Base-by-base conservation (phyloP, 2,329 filamentous ascomycete genomes). In the Mariannaea sp. region DNA sequence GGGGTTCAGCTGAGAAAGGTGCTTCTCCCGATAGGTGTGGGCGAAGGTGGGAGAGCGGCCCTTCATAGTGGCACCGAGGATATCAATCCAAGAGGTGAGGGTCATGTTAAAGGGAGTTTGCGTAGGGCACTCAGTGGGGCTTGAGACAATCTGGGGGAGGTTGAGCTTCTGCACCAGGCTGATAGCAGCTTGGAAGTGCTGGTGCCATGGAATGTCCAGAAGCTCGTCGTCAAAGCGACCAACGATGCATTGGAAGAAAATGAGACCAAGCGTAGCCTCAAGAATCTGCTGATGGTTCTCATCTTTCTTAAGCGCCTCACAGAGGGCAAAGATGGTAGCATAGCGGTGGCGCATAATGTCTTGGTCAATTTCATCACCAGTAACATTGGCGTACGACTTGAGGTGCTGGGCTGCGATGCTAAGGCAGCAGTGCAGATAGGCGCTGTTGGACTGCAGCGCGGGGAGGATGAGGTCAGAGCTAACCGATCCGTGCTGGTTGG, bases 41-140 rank as follows among this genome's bases (percentile, higher is more conserved):
- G 94, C 92, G 68, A 97, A 97, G 7, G 84, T 83, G 7, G 94
- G 94, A 8, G 91, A 88, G 51, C 85, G 84, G 27, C 92, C 92
- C 58, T 89, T 83, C 86, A 99, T 96, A 8, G 92, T 96, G 2
- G 92, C 87, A 58, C 94, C 94, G 27, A 97, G 84, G 62, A 99
- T 97, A 73, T 99, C 94, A 67, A 97, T 96, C 94, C 94, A 97
- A 8, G 92, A 81, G 5, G 91, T 88, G 58, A 96, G 78, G 1
- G 90, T 92, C 92, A 97, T 97, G 81, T 92, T 96, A 83, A 97
- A 97, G 9, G 91, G 88, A 5, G 89, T 85, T 57, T 87, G 87
- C 33, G 61, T 60, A 32, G 68, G 59, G 49, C 64, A 65, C 60
- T 86, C 81, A 44, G 79, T 77, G 44, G 81, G 79, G 56, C 85